Conservation (phyloP, 176 grass and related monocot species). For the Puya raimondii region DNA sequence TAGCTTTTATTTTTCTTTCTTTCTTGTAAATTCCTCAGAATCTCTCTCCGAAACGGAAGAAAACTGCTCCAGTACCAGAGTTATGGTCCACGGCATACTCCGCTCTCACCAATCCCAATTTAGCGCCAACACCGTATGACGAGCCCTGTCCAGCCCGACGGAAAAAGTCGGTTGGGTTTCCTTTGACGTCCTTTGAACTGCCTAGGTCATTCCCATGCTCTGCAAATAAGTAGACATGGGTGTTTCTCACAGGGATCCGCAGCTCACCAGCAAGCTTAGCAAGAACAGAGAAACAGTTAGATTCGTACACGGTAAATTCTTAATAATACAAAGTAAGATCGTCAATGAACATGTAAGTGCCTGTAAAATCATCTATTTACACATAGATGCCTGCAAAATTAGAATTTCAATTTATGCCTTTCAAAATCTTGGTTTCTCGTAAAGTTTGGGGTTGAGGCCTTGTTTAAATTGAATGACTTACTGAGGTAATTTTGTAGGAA, state of each 20-base stretch:
- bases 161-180: slow-evolving; percentile 94
- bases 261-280: slow-evolving; percentile 64
- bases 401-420: too few relatives aligned
- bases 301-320: neutral
- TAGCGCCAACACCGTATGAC: slow-evolving; percentile 77
- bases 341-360: too few relatives aligned
- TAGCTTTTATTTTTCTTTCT: too few relatives aligned
- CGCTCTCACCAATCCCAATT: slow-evolving; percentile 88
- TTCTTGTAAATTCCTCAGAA: slow-evolving; percentile 36
- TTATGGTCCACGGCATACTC: slow-evolving; percentile 95
- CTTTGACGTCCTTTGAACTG: slow-evolving; percentile 91
- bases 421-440: too few relatives aligned
- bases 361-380: too few relatives aligned
- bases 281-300: neutral
- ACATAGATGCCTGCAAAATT: too few relatives aligned
- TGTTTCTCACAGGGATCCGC: slow-evolving; percentile 69
- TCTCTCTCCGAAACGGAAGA: slow-evolving; percentile 91
- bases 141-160: slow-evolving; percentile 75
- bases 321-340: too few relatives aligned
- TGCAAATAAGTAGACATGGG: slow-evolving; percentile 67
- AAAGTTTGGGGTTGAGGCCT: too few relatives aligned
- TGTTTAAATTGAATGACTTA: too few relatives aligned
- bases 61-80: slow-evolving; percentile 69
- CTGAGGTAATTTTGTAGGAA: too few relatives aligned
- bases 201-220: slow-evolving; percentile 94